Evolutionary conservation across 805 yeast genomes (phyloP).

Genomic region (Sporopachydermia lactativora): DNA sequence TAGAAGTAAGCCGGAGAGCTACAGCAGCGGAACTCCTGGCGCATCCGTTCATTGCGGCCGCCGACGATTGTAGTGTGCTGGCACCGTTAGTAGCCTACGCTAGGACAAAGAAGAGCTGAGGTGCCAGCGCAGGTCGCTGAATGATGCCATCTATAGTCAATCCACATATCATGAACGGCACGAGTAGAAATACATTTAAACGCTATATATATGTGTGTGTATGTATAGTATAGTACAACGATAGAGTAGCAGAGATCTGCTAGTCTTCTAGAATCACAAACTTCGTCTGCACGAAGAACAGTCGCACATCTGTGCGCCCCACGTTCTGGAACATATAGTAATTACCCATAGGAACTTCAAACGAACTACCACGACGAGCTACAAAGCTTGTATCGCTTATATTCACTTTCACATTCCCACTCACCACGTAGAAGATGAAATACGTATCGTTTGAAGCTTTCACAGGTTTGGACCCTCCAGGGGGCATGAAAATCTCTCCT

Average conservation of each 20-base stretch:
- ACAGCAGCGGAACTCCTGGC: slow-evolving; percentile 74
- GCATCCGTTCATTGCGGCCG: slow-evolving; percentile 56
- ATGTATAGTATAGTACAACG: slow-evolving; percentile 41
- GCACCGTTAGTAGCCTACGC: slow-evolving; percentile 38
- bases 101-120: slow-evolving; percentile 16
- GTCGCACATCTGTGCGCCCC: not conserved
- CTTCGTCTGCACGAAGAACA: slow-evolving; percentile 3
- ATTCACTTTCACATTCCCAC: slow-evolving; percentile 58
- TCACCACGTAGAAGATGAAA: slow-evolving; percentile 60
- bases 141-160: no score
- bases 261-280: slow-evolving; percentile 1
- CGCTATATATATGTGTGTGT: slow-evolving; percentile 50
- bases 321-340: slow-evolving; percentile 26
- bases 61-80: slow-evolving; percentile 46
- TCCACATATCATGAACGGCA: no score
- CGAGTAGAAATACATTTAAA: no score
- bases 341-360: slow-evolving; percentile 71
- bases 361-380: slow-evolving; percentile 59
- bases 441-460: slow-evolving; percentile 52
- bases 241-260: slow-evolving; percentile 4
- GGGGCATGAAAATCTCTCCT: slow-evolving; percentile 57
- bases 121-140: no score
- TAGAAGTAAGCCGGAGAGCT: slow-evolving; percentile 86
- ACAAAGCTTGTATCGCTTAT: slow-evolving; percentile 43
- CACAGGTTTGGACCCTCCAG: slow-evolving; percentile 42